phyloP scores from a whole-genome alignment of 1,284 basidiomycete genomes.

The Cerrena zonata region DNA sequence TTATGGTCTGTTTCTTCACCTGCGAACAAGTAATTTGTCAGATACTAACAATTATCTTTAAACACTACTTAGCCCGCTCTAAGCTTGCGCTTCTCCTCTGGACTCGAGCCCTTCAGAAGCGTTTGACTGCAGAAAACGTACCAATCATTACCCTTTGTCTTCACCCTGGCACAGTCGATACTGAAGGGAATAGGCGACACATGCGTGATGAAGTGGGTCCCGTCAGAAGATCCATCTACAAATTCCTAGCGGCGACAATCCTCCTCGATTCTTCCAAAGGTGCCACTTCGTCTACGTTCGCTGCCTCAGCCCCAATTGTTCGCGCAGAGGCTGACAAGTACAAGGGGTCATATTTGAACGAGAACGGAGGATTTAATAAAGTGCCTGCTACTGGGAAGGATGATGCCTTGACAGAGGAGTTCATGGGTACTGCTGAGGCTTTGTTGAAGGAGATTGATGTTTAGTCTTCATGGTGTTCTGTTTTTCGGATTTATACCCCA shows the following conservation, averaged over 20 bases:
- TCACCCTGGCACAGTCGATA: conserved; percentile 39
- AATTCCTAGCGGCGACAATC: conserved; percentile 25
- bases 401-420: conserved; percentile 35
- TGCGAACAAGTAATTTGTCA: neutral
- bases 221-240: conserved; percentile 14
- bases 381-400: conserved; percentile 27
- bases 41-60: conserved; percentile 17
- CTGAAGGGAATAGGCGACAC: conserved; percentile 21
- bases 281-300: conserved; percentile 39
- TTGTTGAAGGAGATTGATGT: conserved; percentile 21
- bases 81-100: conserved; percentile 29
- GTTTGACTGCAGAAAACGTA: conserved; percentile 21
- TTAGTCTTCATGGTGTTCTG: no score
- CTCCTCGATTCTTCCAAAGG: conserved; percentile 36
- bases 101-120: conserved; percentile 24
- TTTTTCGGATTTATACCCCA: neutral
- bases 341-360: conserved; percentile 40
- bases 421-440: conserved; percentile 40
- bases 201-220: conserved; percentile 17
- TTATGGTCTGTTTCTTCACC: conserved; percentile 31
- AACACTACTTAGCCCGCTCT: conserved; percentile 23
- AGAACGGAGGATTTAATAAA: conserved; percentile 29
- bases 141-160: conserved; percentile 28
- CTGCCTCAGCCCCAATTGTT: conserved; percentile 36
- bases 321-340: conserved; percentile 34